Base-by-base conservation (phyloP, 768 basidiomycete genomes). In the Amyloporia xantha region DNA sequence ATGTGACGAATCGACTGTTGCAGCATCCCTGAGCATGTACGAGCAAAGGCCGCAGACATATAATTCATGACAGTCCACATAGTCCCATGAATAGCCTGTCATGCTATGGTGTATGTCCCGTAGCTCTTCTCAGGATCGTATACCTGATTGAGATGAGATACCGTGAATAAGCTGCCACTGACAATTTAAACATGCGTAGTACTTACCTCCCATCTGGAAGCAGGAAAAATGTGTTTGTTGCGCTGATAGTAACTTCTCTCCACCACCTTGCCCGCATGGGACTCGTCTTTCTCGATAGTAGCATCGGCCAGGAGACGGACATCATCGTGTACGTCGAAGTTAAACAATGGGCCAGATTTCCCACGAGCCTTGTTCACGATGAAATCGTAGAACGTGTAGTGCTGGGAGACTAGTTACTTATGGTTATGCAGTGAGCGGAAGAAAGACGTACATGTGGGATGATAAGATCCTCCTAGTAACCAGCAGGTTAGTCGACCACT, bases 311-410 rank as follows among this genome's bases (percentile, higher is more conserved):
- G 74, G 54, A 99, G 67, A 15, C 96, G 87, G 3, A 99, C 90
- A 63, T 99, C 96, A 62, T 99, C 96, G 65, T 99, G 96, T 5
- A 98, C 96, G 66, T 99, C 96, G 61, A 99, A 99, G 66, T 88
- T 96, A 72, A 99, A 99, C 48, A 99, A 69, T 4, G 96, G 96
- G 0, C 96, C 96, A 0, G 93, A 96, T 67, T 99, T 99, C 23
- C 96, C 96, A 20, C 96, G 83, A 6, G 94, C 93, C 69, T 96
- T 97, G 75, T 98, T 98, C 59, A 98, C 74, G 56, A 99, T 96
- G 56, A 99, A 98, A 67, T 94, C 90, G 66, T 97, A 98, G 65
- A 99, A 99, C 1, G 94, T 96, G 67, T 97, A 81, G 64, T 98
- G 95, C 91, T 97, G 48, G 44, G 38, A 48, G 41, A 17, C 4